Evolutionary conservation across 352 stramenopile genomes (phyloP).

Genomic region (Pythium periplocum): DNA sequence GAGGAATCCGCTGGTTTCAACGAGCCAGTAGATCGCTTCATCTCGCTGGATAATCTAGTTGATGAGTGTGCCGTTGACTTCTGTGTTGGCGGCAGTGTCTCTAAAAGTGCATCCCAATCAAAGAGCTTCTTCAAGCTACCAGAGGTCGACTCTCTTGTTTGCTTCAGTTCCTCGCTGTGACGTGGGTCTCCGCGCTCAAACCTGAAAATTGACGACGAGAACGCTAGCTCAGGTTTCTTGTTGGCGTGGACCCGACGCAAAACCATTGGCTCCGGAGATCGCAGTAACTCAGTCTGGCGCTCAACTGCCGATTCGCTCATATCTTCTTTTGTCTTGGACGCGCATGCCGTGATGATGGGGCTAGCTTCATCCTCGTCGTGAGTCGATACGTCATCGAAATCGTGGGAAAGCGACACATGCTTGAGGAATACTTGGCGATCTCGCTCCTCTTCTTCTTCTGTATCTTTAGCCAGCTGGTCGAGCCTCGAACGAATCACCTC

Average conservation of each 20-base stretch:
- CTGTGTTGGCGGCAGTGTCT: conserved; percentile 1
- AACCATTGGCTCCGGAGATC: conserved; percentile 21
- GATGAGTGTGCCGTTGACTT: too few species aligned
- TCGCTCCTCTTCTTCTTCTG: conserved; percentile 24
- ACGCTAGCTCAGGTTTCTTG: conserved; percentile 16
- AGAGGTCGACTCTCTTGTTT: too few species aligned
- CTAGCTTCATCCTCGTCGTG: conserved; percentile 12
- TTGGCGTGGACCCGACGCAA: conserved; percentile 5
- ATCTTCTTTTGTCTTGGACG: too few species aligned
- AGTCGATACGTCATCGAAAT: not conserved
- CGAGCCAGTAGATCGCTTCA: too few species aligned
- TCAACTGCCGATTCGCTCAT: not conserved
- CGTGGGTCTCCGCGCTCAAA: conserved; percentile 2
- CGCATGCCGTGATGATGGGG: not conserved
- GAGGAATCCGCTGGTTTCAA: too few species aligned
- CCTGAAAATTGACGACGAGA: conserved; percentile 20
- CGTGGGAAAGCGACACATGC: conserved; percentile 24
- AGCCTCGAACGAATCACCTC: conserved; percentile 46
- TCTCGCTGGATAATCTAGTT: too few species aligned
- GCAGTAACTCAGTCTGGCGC: conserved; percentile 12
- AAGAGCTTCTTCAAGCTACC: conserved; percentile 21
- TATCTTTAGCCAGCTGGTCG: conserved; percentile 31
- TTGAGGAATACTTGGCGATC: conserved; percentile 34
- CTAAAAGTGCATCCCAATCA: conserved; percentile 52
- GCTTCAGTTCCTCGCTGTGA: too few species aligned